These are phyloP conservation scores for Lachancea meyersii DNA, from an alignment of 805 yeast species.

Conservation along the genomic window DNA sequence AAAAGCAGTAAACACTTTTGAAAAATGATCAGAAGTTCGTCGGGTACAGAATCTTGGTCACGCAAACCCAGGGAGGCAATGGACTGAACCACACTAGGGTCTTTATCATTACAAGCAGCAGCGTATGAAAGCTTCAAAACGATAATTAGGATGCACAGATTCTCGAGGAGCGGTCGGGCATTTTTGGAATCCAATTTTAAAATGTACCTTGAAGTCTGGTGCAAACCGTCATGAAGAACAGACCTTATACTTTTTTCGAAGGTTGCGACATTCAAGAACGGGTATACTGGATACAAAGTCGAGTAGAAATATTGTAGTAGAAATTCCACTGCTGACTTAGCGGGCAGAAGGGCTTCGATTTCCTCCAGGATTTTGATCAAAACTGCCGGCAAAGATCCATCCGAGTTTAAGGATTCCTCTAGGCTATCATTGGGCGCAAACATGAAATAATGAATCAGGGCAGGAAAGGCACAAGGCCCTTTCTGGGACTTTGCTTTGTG, in stretches of 20 bases:
- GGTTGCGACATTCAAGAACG: conserved; percentile 3
- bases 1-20: conserved; percentile 25
- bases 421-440: not conserved
- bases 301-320: conserved; percentile 3
- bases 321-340: not conserved
- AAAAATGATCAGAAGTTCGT: conserved; percentile 21
- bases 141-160: conserved; percentile 22
- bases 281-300: conserved; percentile 5
- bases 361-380: not conserved
- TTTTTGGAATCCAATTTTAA: conserved; percentile 21
- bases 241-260: conserved; percentile 1
- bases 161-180: conserved; percentile 26
- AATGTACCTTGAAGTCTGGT: conserved; percentile 1
- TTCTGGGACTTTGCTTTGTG: not conserved
- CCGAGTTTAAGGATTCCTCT: not conserved
- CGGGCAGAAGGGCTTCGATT: conserved; percentile 3
- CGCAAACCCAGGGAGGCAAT: conserved; percentile 11
- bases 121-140: too few species aligned
- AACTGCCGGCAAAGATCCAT: not conserved
- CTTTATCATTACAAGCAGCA: too few species aligned
- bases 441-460: not conserved
- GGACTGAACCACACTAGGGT: too few species aligned
- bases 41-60: conserved; percentile 22
- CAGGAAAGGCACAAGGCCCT: not conserved
- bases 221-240: not conserved